These are phyloP conservation scores for Terana coerulea DNA, from an alignment of 768 basidiomycete species.

Conservation along the genomic window DNA sequence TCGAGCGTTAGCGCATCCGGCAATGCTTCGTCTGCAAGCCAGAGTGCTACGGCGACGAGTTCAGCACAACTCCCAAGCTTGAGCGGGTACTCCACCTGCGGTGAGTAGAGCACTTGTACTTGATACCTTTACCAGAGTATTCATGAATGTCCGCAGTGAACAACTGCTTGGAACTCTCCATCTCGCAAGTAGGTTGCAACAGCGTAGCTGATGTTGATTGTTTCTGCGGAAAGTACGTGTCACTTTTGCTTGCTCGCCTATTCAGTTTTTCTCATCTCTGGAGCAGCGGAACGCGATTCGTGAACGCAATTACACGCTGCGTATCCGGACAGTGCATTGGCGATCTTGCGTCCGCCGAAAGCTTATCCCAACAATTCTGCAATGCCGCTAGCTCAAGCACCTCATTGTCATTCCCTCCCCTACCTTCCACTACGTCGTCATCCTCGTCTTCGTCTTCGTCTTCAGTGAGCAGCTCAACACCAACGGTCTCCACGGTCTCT, in stretches of 20 bases:
- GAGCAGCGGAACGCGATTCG: conserved; percentile 11
- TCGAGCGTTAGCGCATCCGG: background rate
- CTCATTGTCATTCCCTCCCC: conserved; percentile 12
- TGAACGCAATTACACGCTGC: conserved; percentile 6
- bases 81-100: conserved; percentile 11
- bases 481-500: conserved; percentile 1
- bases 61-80: conserved; percentile 1
- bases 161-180: conserved; percentile 11
- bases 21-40: background rate
- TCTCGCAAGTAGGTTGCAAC: conserved; percentile 12
- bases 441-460: conserved; percentile 4
- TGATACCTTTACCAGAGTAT: background rate
- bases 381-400: conserved; percentile 14
- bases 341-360: conserved; percentile 11
- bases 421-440: background rate
- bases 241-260: background rate
- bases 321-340: conserved; percentile 1
- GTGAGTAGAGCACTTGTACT: conserved; percentile 3
- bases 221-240: conserved; percentile 14
- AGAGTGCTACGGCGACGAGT: conserved; percentile 1
- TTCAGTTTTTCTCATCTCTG: background rate
- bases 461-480: background rate
- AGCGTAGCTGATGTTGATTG: conserved; percentile 15
- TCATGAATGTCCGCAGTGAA: conserved; percentile 1
- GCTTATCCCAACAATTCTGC: conserved; percentile 14